phyloP scores from a whole-genome alignment of 1,139 yeast genomes.

The Nadsonia commutata region DNA sequence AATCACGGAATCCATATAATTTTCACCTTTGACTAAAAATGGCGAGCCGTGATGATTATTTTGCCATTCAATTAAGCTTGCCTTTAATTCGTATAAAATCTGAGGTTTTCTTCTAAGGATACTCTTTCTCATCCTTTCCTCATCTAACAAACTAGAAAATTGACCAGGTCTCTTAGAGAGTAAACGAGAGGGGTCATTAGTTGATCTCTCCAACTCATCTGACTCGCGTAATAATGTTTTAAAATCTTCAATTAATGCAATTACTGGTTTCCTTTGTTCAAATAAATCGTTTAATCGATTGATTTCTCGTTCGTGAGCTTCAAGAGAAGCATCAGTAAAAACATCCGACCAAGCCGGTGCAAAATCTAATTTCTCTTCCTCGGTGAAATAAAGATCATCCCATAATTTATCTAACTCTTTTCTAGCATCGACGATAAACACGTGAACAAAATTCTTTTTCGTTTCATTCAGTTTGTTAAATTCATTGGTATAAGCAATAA shows the following conservation, averaged over 20 bases:
- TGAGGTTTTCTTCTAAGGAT: constrained; percentile 55
- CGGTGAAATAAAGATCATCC: constrained; percentile 45
- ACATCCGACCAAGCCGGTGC: constrained; percentile 25
- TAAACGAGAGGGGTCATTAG: constrained; percentile 69
- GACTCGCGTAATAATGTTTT: constrained; percentile 47
- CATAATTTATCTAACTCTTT: constrained; percentile 44
- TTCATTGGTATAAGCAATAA: constrained; percentile 34
- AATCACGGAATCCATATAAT: neutral
- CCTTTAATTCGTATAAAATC: constrained; percentile 37
- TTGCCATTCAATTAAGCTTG: constrained; percentile 36
- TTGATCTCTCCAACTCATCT: constrained; percentile 45
- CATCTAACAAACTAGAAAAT: constrained; percentile 63
- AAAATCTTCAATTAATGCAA: constrained; percentile 14
- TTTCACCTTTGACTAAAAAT: neutral
- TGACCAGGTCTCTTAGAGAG: constrained; percentile 41
- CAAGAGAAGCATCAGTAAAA: constrained; percentile 38
- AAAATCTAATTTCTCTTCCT: constrained; percentile 28
- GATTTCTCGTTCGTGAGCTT: constrained; percentile 51
- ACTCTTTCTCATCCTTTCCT: constrained; percentile 60
- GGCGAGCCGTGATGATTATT: constrained; percentile 20
- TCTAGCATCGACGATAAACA: constrained; percentile 53
- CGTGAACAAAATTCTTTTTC: constrained; percentile 52
- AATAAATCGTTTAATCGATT: constrained; percentile 34
- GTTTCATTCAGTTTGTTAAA: constrained; percentile 40
- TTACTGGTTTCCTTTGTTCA: constrained; percentile 37